These are phyloP conservation scores for Fusarium sp. DNA, from an alignment of 2,329 filamentous ascomycete species.

Conservation along the genomic window DNA sequence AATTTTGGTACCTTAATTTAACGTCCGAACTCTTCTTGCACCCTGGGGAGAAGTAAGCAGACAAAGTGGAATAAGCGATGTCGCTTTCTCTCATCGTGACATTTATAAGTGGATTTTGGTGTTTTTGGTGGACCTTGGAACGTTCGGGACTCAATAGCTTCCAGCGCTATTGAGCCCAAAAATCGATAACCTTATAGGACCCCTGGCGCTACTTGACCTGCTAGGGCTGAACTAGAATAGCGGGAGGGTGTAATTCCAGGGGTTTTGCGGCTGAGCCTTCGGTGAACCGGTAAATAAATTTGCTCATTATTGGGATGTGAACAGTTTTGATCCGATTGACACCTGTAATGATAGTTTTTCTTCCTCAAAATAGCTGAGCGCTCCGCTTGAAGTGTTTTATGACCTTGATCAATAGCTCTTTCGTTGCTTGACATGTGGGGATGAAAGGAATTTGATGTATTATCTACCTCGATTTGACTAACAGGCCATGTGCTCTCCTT, in stretches of 20 bases:
- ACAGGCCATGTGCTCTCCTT: no score
- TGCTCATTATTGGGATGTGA: background rate
- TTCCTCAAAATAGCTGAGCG: background rate
- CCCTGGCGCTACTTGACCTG: background rate
- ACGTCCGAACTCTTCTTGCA: fast-evolving
- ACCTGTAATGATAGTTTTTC: background rate
- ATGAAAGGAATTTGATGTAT: no score
- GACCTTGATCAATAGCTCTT: fast-evolving
- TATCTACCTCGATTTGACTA: no score
- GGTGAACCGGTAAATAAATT: background rate
- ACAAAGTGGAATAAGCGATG: background rate
- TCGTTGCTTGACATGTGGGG: background rate
- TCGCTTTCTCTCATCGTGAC: background rate
- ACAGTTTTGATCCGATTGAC: background rate
- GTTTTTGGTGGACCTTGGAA: background rate
- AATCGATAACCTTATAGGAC: background rate
- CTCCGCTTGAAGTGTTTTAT: no score
- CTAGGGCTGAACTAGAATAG: background rate
- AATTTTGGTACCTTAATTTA: no score
- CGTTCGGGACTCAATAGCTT: background rate
- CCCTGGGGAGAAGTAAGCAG: fast-evolving
- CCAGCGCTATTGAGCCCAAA: background rate
- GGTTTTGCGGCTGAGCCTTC: background rate
- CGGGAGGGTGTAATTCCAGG: background rate
- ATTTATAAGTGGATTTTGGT: background rate